A percentile compares a stretch with the other conserved stretches of the same genome.
These are phyloP conservation scores for Cicer bijugum DNA, from an alignment of 306 rosid genomes.

Conservation along the genomic window DNA sequence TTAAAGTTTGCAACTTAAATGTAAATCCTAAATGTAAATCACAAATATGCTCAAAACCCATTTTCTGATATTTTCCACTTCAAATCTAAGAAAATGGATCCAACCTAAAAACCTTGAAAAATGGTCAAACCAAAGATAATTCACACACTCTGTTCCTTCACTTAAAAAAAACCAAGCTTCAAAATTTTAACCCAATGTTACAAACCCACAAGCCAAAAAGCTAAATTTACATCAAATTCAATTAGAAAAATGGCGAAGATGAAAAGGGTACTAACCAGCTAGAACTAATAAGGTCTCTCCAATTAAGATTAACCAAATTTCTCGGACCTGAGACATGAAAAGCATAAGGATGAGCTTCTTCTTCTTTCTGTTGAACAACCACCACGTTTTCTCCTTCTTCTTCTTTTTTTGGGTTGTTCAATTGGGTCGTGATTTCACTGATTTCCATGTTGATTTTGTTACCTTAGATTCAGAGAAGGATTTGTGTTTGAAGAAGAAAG, in stretches of 20 bases:
- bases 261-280: conserved; percentile 74
- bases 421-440: conserved; percentile 19
- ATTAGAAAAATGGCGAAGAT: not conserved
- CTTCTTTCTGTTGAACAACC: conserved; percentile 11
- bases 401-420: conserved; percentile 31
- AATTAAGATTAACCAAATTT: conserved; percentile 69
- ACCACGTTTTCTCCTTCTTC: not conserved
- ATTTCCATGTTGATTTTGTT: conserved; percentile 44
- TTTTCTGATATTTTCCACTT: not conserved
- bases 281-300: conserved; percentile 89
- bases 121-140: not conserved
- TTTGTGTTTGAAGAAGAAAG: not conserved
- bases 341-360: conserved; percentile 73
- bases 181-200: not conserved
- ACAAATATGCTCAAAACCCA: conserved; percentile 31
- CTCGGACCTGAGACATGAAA: conserved; percentile 96
- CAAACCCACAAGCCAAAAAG: not conserved
- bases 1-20: conserved; percentile 34
- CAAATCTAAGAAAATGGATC: not conserved
- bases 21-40: too few relatives aligned
- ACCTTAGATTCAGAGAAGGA: not conserved
- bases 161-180: not conserved
- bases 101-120: not conserved
- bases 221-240: not conserved
- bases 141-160: not conserved